Percentiles rank a stretch among this genome's conserved stretches.
phyloP scores from a whole-genome alignment of 2,329 filamentous ascomycete genomes.

The Purpureocillium takamizusanense region DNA sequence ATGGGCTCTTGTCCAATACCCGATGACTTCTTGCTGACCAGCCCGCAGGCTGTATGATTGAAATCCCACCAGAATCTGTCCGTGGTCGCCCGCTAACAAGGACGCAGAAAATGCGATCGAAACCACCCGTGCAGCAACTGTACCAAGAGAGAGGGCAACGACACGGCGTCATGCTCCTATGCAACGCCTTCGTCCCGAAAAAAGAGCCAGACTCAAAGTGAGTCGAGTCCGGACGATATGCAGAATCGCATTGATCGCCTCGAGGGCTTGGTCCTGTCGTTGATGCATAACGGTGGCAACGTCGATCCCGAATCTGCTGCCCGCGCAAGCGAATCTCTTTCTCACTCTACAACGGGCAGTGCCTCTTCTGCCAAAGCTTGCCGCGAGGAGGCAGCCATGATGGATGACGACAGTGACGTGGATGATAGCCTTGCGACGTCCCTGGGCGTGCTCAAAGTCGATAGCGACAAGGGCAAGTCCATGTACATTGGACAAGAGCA shows the following conservation, averaged over 20 bases:
- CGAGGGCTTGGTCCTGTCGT: constrained; percentile 80
- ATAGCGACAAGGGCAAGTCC: constrained; percentile 65
- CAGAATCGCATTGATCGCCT: constrained; percentile 95
- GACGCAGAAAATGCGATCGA: constrained; percentile 78
- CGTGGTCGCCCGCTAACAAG: neutral
- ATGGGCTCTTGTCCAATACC: neutral
- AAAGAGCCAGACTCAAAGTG: constrained; percentile 57
- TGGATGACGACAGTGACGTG: constrained; percentile 56
- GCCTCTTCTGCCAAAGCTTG: constrained; percentile 40
- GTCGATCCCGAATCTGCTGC: constrained; percentile 28
- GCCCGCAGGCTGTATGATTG: constrained; percentile 28
- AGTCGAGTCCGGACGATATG: constrained; percentile 80
- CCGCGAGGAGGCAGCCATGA: constrained; percentile 46
- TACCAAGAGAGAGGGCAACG: constrained; percentile 77
- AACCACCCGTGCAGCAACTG: constrained; percentile 90
- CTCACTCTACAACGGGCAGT: constrained; percentile 31
- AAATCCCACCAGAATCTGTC: neutral
- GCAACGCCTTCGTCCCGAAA: constrained; percentile 62
- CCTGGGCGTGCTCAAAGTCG: constrained; percentile 75
- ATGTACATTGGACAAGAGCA: constrained; percentile 77
- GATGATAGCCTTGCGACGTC: constrained; percentile 62
- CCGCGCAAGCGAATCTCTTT: constrained; percentile 21
- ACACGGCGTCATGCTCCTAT: constrained; percentile 76
- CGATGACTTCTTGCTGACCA: constrained; percentile 8
- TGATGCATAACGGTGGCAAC: constrained; percentile 79